Conservation (phyloP, 768 basidiomycete species). For the Psilocybe azurescens region DNA sequence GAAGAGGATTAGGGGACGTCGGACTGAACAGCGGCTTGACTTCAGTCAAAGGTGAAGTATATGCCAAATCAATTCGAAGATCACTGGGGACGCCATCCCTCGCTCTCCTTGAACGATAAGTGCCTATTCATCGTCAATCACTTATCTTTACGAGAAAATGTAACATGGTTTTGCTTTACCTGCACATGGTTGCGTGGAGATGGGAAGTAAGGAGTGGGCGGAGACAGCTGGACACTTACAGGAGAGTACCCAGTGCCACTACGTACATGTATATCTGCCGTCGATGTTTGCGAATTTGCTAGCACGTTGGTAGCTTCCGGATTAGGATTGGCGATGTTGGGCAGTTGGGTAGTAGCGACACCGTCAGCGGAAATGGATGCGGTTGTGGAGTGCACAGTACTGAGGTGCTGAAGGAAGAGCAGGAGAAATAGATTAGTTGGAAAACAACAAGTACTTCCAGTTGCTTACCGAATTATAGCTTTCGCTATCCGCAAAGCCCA, state of each 20-base stretch:
- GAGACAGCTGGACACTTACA: too few relatives aligned
- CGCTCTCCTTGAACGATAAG: slow-evolving; percentile 26
- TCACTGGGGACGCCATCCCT: slow-evolving; percentile 29
- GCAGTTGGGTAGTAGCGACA: too few relatives aligned
- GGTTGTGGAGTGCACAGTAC: slow-evolving; percentile 17
- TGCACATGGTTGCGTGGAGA: too few relatives aligned
- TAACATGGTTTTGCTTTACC: too few relatives aligned
- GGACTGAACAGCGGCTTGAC: slow-evolving; percentile 41
- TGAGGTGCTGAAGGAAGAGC: slow-evolving; percentile 20
- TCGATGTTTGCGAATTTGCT: too few relatives aligned
- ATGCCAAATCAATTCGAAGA: slow-evolving; percentile 31
- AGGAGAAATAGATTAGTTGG: neutral
- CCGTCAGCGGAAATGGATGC: too few relatives aligned
- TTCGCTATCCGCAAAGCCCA: slow-evolving; percentile 45
- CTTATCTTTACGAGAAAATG: neutral
- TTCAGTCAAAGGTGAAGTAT: slow-evolving; percentile 37
- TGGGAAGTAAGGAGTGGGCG: too few relatives aligned
- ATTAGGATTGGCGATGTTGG: too few relatives aligned
- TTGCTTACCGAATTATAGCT: slow-evolving; percentile 40
- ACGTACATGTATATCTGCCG: too few relatives aligned
- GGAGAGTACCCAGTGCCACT: too few relatives aligned
- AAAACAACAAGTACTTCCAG: too few relatives aligned
- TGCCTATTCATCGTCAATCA: slow-evolving; percentile 18
- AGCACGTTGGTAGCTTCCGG: too few relatives aligned
- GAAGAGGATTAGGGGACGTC: slow-evolving; percentile 23